phyloP scores from a whole-genome alignment of 768 basidiomycete genomes.

The Suillus lakei region DNA sequence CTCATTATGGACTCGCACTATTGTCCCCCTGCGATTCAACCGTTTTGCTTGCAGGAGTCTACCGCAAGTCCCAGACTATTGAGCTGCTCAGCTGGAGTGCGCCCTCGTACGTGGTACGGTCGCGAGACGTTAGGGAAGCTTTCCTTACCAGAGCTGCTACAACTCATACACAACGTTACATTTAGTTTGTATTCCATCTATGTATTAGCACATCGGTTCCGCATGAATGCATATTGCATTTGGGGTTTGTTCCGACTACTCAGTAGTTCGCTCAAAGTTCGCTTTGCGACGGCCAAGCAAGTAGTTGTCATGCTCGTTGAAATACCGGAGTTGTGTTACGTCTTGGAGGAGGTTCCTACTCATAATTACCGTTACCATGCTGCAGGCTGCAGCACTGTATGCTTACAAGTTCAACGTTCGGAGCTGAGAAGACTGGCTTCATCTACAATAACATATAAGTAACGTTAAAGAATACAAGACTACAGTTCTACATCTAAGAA shows the following conservation, averaged over 20 bases:
- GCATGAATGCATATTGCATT: no score
- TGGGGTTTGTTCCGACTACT: no score
- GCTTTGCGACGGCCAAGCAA: no score
- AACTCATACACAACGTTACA: constrained; percentile 1
- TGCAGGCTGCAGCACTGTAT: no score
- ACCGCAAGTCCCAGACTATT: constrained; percentile 38
- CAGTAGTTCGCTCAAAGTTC: no score
- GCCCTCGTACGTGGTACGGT: constrained; percentile 17
- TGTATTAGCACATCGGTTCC: neutral
- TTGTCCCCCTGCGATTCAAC: constrained; percentile 37
- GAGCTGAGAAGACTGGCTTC: no score
- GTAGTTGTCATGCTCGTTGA: no score
- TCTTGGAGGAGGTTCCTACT: no score
- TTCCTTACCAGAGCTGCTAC: constrained; percentile 42
- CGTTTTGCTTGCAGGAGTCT: constrained; percentile 36
- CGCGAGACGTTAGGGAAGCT: constrained; percentile 21
- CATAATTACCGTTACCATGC: no score
- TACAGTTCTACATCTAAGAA: neutral
- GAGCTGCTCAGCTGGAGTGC: constrained; percentile 34
- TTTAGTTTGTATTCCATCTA: neutral
- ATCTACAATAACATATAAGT: neutral
- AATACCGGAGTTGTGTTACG: no score
- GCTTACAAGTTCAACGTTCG: no score
- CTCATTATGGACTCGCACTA: constrained; percentile 43
- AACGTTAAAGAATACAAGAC: neutral